Conservation (phyloP, 345 rosid genomes). For the Lagerstroemia speciosa region DNA sequence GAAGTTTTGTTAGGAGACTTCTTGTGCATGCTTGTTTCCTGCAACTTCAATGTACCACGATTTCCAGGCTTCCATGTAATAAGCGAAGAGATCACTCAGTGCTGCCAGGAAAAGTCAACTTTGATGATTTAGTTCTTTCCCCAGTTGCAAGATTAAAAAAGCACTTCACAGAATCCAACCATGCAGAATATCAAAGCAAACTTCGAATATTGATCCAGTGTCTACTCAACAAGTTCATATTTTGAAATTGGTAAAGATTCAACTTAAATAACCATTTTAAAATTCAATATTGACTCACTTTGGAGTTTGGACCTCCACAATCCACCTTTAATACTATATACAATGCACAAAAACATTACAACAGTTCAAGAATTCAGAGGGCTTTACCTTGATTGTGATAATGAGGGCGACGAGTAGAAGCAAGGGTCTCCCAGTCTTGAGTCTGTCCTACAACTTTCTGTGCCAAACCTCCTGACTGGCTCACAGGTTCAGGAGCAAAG, state of each 20-base stretch:
- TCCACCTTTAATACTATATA: too few relatives aligned
- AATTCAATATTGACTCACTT: too few relatives aligned
- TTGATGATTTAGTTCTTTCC: slow-evolving; percentile 3
- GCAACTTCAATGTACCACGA: slow-evolving; percentile 51
- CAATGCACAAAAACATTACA: too few relatives aligned
- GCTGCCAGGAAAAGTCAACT: slow-evolving; percentile 30
- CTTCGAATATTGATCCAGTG: not conserved
- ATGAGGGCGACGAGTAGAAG: slow-evolving; percentile 41
- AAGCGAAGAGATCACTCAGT: slow-evolving; percentile 52
- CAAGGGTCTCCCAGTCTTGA: slow-evolving; percentile 40
- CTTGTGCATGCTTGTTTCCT: slow-evolving; percentile 24
- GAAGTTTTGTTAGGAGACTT: slow-evolving; percentile 12
- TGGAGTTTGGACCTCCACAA: too few relatives aligned
- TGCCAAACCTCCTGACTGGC: slow-evolving; percentile 10
- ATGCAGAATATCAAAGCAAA: not conserved
- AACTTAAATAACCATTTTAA: not conserved
- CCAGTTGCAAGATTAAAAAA: not conserved
- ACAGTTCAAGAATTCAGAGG: not conserved
- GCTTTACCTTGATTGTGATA: slow-evolving; percentile 58
- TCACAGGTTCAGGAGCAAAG: slow-evolving; percentile 28
- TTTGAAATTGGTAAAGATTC: not conserved
- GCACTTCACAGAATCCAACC: too few relatives aligned
- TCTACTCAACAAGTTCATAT: not conserved
- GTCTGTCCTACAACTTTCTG: slow-evolving; percentile 20
- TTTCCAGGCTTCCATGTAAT: slow-evolving; percentile 60